Evolutionary conservation across 2,329 filamentous ascomycete species (phyloP).

Genomic region (Aschersonia sp.): DNA sequence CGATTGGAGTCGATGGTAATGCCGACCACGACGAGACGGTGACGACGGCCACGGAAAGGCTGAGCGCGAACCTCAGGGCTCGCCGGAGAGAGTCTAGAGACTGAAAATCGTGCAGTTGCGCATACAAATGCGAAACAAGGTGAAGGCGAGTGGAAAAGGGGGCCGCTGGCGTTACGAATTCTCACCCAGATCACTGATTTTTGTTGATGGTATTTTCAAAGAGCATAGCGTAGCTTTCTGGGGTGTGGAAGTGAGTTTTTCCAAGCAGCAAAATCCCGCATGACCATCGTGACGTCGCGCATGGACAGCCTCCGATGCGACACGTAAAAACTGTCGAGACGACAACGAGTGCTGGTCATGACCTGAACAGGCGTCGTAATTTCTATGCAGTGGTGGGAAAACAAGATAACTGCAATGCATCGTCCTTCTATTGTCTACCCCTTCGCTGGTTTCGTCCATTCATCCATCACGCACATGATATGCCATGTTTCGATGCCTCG

Average conservation of each 20-base stretch:
- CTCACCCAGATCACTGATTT: no score
- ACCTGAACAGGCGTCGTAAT: no score
- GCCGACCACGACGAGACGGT: background rate
- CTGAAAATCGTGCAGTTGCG: background rate
- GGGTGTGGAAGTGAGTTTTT: background rate
- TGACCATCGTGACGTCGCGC: background rate
- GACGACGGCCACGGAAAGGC: background rate
- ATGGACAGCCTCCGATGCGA: no score
- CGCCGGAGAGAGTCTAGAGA: background rate
- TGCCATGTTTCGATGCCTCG: background rate
- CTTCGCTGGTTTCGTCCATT: background rate
- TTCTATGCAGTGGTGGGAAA: no score
- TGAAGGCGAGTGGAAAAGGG: background rate
- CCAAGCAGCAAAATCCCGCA: background rate
- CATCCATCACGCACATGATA: background rate
- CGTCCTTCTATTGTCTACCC: constrained; percentile 9
- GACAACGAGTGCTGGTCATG: no score
- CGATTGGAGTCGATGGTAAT: background rate
- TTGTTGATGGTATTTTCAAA: background rate
- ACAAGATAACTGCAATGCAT: constrained; percentile 1
- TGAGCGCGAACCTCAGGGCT: background rate
- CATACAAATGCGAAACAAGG: background rate
- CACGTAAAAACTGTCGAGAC: no score
- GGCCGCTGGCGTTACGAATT: background rate
- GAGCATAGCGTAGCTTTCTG: background rate